These are phyloP conservation scores for Neurospora sp. DNA, from an alignment of 495 filamentous ascomycete genomes.

Conservation along the genomic window DNA sequence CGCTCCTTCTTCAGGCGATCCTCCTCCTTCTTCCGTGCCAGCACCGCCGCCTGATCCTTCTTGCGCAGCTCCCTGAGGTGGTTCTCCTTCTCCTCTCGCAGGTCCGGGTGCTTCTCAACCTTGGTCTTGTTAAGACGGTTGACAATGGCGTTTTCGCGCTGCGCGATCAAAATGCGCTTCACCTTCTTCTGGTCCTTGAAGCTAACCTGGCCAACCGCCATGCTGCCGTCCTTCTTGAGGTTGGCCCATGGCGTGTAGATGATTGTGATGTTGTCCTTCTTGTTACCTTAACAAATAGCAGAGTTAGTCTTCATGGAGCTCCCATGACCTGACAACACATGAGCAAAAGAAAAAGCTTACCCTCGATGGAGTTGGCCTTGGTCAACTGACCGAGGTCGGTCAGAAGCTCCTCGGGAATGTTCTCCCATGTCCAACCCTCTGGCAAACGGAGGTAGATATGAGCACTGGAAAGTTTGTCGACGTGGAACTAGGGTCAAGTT, in stretches of 20 bases:
- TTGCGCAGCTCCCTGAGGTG: constrained; percentile 56
- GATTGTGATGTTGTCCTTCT: constrained; percentile 93
- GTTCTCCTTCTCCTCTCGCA: constrained; percentile 69
- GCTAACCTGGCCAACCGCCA: constrained; percentile 89
- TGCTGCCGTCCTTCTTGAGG: constrained; percentile 88
- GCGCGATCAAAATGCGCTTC: constrained; percentile 62
- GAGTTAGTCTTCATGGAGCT: background rate
- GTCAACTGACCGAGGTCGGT: constrained; percentile 89
- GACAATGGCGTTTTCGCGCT: constrained; percentile 78
- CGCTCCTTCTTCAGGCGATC: constrained; percentile 66
- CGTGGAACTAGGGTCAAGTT: constrained; percentile 63
- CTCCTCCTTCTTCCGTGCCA: constrained; percentile 69
- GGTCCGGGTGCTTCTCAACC: constrained; percentile 73
- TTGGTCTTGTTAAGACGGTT: constrained; percentile 97
- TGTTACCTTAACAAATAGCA: constrained; percentile 55
- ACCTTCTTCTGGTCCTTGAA: constrained; percentile 90
- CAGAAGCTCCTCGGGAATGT: constrained; percentile 62
- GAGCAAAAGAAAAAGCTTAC: constrained; percentile 25
- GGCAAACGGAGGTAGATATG: constrained; percentile 87
- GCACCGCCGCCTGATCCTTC: constrained; percentile 54
- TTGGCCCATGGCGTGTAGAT: constrained; percentile 99
- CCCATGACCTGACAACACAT: background rate
- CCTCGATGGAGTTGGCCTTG: constrained; percentile 98
- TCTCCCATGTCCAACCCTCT: constrained; percentile 77
- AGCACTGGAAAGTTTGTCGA: constrained; percentile 91